Base-by-base conservation (phyloP, 331 rosid species). In the Ulmus americana region DNA sequence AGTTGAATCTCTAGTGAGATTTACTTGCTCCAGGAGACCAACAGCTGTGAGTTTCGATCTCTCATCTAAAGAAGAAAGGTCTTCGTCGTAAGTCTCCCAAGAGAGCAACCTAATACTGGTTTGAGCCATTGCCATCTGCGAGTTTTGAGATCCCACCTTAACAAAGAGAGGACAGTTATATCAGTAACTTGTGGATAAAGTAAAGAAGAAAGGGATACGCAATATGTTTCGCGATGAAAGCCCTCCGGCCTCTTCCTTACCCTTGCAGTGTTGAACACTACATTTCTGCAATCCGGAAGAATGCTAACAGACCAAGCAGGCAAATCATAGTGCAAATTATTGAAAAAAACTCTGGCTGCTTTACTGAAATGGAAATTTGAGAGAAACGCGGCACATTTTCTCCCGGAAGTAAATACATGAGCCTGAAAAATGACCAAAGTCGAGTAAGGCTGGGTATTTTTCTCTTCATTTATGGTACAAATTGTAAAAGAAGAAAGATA, bases 271-370 rank as follows among this genome's bases (percentile, higher is more conserved):
- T 94, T 94, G 53, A 71, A 90, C 40, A 78, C 84, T 39, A 8
- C 81, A 4, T 73, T 81, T 72, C 64, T 90, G 85, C 98, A 94
- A 68, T 94, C 88, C 35, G 98, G 98, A 40, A 94, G 97, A 64
- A 94, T 94, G 83, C 98, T 94, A 70, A 87, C 76, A 46, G 98
- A 94, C 98, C 98, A 94, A 70, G 95, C 85, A 72, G 98, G 98
- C 77, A 94, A 75, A 76, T 80, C 80, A 53, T 83, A 85, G 65
- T 72, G 91, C 81, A 6, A 68, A 64, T 82, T 90, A 69, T 87
- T 85, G 80, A 89, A 94, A 11, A 61, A 50, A 77, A 90, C 97
- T 5, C 65, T 77, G 40, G 86, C 91, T 46, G 85, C 73, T 49
- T 95, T 81, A 2, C 53, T 46, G 18, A 77, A 16, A 49, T 87